Evolutionary conservation across 1,284 basidiomycete species (phyloP), one percentile per base, ranked within the genome.

Genomic region (Pisolithus thermaeus): DNA sequence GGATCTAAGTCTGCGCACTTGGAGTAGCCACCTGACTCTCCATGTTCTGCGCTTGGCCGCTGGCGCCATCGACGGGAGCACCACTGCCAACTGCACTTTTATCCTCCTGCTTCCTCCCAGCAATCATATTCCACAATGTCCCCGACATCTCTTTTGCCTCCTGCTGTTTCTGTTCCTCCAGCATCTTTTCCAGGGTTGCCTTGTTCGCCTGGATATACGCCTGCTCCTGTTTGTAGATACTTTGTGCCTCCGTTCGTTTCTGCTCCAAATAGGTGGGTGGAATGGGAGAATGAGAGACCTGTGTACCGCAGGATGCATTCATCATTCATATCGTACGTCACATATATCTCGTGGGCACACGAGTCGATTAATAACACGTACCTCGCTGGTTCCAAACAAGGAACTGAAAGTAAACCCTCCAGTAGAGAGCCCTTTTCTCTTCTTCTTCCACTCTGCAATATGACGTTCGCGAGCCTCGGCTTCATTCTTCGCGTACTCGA

Each of bases 261-360:
- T 84, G 80, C 65, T 99, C 97, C 46, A 97, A 84, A 68, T 93
- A 93, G 1, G 92, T 95, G 46, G 79, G 81, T 1, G 89, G 90
- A 47, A 83, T 70, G 22, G 74, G 64, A 5, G 72, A 67, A 23
- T 64, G 55, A 4, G 60, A 62, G 56, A 53, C 56, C 69, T 64
- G 54, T 60, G 12, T 3, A 14, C 32, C 66, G 49, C 32, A 63
- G 54, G 27, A 57, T 27, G 27, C n/a, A 43, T 43, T 45, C 25
- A 18, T 8, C 5, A 20, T 46, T 44, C 6, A 1, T 30, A 30
- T 30, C 28, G 28, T 30, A 30, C 7, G 28, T 30, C 28, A 11
- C 28, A 30, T 9, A 11, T 30, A 30, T 30, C 9, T 30, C 7
- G 8, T 30, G 11, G 9, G 9, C 28, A 30, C 23, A 5, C 23